Conservation (phyloP, 2,329 filamentous ascomycete genomes). For the Aspergillus tanneri region DNA sequence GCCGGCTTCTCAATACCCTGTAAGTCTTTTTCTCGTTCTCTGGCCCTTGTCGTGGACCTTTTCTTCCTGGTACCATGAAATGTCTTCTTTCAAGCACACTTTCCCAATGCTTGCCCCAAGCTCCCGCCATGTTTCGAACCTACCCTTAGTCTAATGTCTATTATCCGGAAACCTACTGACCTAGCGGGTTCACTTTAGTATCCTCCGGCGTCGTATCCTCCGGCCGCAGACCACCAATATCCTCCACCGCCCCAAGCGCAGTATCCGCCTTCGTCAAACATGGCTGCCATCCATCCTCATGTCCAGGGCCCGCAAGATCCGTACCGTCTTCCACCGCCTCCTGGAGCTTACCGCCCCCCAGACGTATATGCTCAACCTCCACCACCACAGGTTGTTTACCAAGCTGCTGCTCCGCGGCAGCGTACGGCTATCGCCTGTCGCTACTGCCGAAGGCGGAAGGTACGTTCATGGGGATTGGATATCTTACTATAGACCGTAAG, state of each 20-base stretch:
- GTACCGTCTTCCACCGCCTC: slow-evolving; percentile 46
- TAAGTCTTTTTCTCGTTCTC: slow-evolving; percentile 28
- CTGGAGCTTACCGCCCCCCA: slow-evolving; percentile 42
- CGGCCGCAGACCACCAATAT: slow-evolving; percentile 33
- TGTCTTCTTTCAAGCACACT: background rate
- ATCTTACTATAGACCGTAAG: too few species aligned
- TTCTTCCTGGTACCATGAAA: background rate
- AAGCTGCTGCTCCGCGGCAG: slow-evolving; percentile 50
- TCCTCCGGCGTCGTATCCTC: slow-evolving; percentile 34
- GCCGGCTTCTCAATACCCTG: slow-evolving; percentile 37
- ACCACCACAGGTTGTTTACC: slow-evolving; percentile 42
- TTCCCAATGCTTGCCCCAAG: background rate
- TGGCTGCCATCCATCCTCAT: slow-evolving; percentile 45
- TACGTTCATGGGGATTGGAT: slow-evolving; percentile 27
- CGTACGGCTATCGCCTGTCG: slow-evolving; percentile 54
- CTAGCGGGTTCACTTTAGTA: slow-evolving; percentile 24
- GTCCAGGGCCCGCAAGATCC: slow-evolving; percentile 44
- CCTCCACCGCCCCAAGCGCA: slow-evolving; percentile 36
- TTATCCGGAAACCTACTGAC: slow-evolving; percentile 1
- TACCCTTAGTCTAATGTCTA: background rate
- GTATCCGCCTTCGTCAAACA: slow-evolving; percentile 38
- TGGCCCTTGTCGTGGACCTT: slow-evolving; percentile 3
- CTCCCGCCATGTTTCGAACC: background rate
- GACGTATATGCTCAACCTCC: slow-evolving; percentile 43
- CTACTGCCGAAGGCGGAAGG: slow-evolving; percentile 54